Evolutionary conservation across 2,329 filamentous ascomycete species (phyloP), one percentile per base, ranked within the genome.

Genomic region (Madurella fahalii): DNA sequence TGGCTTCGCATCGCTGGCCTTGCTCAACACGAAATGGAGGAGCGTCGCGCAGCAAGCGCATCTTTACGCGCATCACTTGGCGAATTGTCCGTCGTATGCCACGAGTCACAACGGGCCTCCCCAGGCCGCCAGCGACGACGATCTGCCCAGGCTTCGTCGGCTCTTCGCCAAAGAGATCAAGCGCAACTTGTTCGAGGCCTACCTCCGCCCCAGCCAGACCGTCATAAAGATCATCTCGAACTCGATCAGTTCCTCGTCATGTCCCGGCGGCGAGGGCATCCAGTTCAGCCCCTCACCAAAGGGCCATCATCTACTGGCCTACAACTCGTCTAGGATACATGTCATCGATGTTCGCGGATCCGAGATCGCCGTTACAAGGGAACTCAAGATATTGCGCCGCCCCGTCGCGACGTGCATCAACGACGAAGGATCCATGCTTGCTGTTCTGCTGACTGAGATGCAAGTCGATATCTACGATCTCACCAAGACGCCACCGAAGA

Each of bases 401-500:
- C 90, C 91, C 5, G 77, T 87, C 17, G 84, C 89, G 5, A 85
- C 87, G 13, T 89, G 90, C 50, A 87, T 95, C 59, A 81, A 87
- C 40, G 90, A 95, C 63, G 83, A 93, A 69, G 89, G 86, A 15
- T 82, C 81, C 11, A 73, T 89, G 11, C 77, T 96, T 32, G 91
- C 89, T 1, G 89, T 96, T 5, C 75, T 94, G 46, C 90, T 90
- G 25, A 89, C 82, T 5, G 87, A 90, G 60, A 88, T 92, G 73
- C 87, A 92, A 68, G 86, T 95, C 57, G 89, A 95, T 64, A 71
- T 96, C n/a, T 96, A 95, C 69, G 82, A 88, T 62, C 77, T 96
- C 20, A 74, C 76, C 3, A 69, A 77, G 51, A 74, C 77, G 5
- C 85, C 86, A 43, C 87, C 87, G 15, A 85, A 82, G 64, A 81